phyloP scores from a whole-genome alignment of 1,284 basidiomycete genomes.

The Cutaneotrichosporon sp. region DNA sequence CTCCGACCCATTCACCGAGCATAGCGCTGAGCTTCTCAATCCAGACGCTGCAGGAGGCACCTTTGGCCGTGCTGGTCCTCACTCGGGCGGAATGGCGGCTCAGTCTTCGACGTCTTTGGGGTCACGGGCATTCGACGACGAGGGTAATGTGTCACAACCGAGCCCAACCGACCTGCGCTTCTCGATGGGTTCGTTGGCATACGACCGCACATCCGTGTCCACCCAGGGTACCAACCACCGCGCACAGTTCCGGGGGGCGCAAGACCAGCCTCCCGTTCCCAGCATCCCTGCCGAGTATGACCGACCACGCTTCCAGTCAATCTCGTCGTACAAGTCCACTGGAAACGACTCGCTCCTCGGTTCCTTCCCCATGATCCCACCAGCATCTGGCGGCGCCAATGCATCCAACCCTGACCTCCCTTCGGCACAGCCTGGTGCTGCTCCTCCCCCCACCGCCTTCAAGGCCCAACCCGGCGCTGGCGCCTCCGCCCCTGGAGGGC shows the following conservation, averaged over 20 bases:
- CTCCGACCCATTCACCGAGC: conserved; percentile 15
- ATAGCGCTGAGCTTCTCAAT: conserved; percentile 5
- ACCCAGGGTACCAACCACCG: conserved; percentile 33
- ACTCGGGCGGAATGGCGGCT: conserved; percentile 8
- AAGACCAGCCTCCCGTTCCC: conserved; percentile 14
- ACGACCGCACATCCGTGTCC: conserved; percentile 31
- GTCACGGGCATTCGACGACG: conserved; percentile 24
- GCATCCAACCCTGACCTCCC: background rate
- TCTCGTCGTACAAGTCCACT: conserved; percentile 31
- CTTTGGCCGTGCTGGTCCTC: background rate
- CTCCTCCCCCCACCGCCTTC: conserved; percentile 1
- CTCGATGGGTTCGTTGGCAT: conserved; percentile 47
- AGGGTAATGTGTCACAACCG: conserved; percentile 20
- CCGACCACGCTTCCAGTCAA: conserved; percentile 18
- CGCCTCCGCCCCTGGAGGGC: conserved; percentile 4
- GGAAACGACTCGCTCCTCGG: conserved; percentile 40
- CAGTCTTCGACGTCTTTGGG: conserved; percentile 11
- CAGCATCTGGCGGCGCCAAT: conserved; percentile 8
- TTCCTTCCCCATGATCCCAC: conserved; percentile 45
- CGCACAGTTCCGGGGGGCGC: conserved; percentile 1
- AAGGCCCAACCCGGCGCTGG: conserved; percentile 1
- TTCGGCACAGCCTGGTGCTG: background rate
- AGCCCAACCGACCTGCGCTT: conserved; percentile 40
- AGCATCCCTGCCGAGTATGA: conserved; percentile 4
- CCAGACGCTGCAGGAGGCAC: background rate